A percentile compares a stretch with the other conserved stretches of the same genome.
Conservation (phyloP, 192 early-diverging fungal species). For the Coemansia sp. region DNA sequence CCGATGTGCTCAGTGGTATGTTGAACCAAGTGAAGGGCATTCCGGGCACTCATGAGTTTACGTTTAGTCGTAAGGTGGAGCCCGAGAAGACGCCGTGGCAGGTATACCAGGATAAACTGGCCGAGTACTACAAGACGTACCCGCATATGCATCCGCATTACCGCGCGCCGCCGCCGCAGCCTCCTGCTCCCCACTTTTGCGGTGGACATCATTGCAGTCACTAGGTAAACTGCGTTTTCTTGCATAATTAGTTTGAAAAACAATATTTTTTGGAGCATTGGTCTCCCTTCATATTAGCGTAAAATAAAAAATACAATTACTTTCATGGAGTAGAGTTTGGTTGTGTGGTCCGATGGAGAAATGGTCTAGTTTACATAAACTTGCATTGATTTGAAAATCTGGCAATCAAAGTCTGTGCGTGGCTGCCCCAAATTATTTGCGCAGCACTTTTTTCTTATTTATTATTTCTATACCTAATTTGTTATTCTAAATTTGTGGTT, state of each 20-base stretch:
- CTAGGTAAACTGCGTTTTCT: no score
- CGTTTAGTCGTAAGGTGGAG: constrained; percentile 8
- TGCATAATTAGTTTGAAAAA: no score
- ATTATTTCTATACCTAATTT: constrained; percentile 1
- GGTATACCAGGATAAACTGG: background rate
- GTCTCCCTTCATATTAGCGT: no score
- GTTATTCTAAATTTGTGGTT: background rate
- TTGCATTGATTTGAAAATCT: no score
- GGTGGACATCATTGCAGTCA: no score
- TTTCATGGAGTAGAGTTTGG: no score
- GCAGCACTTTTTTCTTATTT: background rate
- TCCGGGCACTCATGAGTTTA: constrained; percentile 19
- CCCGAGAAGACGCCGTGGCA: constrained; percentile 2
- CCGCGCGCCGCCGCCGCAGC: background rate
- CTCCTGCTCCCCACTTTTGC: background rate
- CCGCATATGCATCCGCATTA: constrained; percentile 11
- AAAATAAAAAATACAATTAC: no score
- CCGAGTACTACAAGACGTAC: constrained; percentile 6
- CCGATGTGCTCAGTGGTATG: background rate
- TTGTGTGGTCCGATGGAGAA: no score
- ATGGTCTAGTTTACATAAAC: no score
- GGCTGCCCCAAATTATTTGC: no score
- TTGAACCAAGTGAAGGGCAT: constrained; percentile 12
- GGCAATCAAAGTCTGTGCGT: no score
- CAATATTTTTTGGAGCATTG: no score